phyloP scores from a whole-genome alignment of 208 protist genomes.

The Crithidia mellificae region DNA sequence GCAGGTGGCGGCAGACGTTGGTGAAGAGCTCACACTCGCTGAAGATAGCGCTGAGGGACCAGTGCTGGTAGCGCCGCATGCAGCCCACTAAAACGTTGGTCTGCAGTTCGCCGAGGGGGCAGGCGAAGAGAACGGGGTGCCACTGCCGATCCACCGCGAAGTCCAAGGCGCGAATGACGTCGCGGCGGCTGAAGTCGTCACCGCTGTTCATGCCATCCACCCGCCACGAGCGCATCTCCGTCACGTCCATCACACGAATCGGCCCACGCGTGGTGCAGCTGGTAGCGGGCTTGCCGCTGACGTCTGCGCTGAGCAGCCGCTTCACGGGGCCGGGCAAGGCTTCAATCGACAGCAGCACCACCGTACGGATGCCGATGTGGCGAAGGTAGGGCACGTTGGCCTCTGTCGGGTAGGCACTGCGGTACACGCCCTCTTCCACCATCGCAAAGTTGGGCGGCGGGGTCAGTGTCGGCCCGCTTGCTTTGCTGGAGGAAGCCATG shows the following conservation, averaged over 20 bases:
- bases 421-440: conserved; percentile 78
- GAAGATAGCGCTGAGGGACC: conserved; percentile 75
- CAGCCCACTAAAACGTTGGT: conserved; percentile 88
- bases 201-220: conserved; percentile 47
- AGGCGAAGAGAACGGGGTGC: conserved; percentile 90
- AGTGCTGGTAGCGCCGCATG: conserved; percentile 84
- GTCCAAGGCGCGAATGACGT: conserved; percentile 75
- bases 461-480: conserved; percentile 26
- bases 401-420: conserved; percentile 81
- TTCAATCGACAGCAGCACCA: conserved; percentile 86
- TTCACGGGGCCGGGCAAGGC: conserved; percentile 56
- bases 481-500: conserved; percentile 15
- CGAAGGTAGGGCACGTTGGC: conserved; percentile 70
- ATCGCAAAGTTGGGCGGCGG: conserved; percentile 81
- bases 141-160: conserved; percentile 76
- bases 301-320: conserved; percentile 27
- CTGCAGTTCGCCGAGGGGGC: conserved; percentile 84
- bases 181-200: conserved; percentile 74
- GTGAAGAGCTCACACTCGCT: conserved; percentile 85
- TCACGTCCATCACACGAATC: conserved; percentile 61
- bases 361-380: conserved; percentile 75
- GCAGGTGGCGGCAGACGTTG: conserved; percentile 41
- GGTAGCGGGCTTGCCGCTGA: conserved; percentile 13
- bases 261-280: conserved; percentile 21
- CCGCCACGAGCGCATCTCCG: conserved; percentile 68